Evolutionary conservation across 768 basidiomycete genomes (phyloP).

Genomic region (Daedalea quercina): DNA sequence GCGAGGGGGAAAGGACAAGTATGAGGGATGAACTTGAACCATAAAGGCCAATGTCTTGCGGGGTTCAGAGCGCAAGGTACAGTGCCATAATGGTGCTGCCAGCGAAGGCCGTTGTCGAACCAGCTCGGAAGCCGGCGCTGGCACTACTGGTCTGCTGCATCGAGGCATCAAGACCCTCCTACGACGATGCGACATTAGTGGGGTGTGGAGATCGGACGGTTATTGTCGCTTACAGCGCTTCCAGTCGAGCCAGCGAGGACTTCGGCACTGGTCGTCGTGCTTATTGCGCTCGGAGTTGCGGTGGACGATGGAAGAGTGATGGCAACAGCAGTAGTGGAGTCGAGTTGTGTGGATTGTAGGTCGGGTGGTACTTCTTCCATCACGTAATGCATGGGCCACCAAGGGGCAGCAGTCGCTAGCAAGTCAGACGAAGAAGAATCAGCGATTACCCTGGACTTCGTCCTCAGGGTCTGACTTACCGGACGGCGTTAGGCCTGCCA

Average conservation of each 20-base stretch:
- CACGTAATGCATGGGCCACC: slow-evolving; percentile 4
- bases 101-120: not conserved
- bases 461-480: not conserved
- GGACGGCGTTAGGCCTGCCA: not conserved
- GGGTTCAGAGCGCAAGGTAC: not conserved
- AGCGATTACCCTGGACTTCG: not conserved
- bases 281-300: not conserved
- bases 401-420: not conserved
- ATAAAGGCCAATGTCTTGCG: not conserved
- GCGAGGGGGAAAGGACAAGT: not conserved
- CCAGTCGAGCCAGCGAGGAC: not conserved
- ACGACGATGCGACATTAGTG: too few species aligned
- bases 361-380: not conserved
- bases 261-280: too few species aligned
- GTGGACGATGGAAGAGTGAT: not conserved
- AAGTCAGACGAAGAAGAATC: not conserved
- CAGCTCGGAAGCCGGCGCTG: too few species aligned
- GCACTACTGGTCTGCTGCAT: not conserved
- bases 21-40: not conserved
- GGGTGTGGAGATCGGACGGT: too few species aligned
- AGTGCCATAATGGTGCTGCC: not conserved
- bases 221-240: too few species aligned
- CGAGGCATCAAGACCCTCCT: not conserved
- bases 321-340: not conserved
- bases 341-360: not conserved